A percentile compares a stretch with the other conserved stretches of the same genome.
Conservation (phyloP, 768 basidiomycete genomes). For the Trametes coccinea region DNA sequence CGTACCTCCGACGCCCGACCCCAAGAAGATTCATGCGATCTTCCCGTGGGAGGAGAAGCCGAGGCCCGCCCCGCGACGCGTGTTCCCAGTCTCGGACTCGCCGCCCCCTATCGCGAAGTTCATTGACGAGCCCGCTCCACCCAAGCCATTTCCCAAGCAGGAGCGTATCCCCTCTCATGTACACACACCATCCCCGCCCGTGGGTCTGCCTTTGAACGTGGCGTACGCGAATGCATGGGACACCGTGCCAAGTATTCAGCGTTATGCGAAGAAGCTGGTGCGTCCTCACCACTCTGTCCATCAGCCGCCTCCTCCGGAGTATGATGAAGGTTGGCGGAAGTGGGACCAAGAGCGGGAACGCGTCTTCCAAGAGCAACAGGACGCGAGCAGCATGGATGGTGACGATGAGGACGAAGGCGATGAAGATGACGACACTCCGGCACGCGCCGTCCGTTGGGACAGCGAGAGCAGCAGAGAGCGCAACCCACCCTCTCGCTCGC, state of each 20-base stretch:
- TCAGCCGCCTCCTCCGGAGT: constrained; percentile 51
- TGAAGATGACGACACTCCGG: constrained; percentile 40
- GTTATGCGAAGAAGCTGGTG: constrained; percentile 64
- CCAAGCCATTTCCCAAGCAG: constrained; percentile 28
- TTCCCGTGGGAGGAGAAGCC: constrained; percentile 96
- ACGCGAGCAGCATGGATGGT: constrained; percentile 77
- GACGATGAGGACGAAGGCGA: constrained; percentile 80
- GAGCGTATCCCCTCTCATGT: constrained; percentile 6
- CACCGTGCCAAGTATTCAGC: constrained; percentile 72
- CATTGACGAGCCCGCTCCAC: constrained; percentile 25
- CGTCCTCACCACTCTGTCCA: constrained; percentile 46
- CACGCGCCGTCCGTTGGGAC: constrained; percentile 8
- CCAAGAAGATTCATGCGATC: constrained; percentile 66
- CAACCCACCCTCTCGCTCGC: constrained; percentile 25
- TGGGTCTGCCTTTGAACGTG: constrained; percentile 57
- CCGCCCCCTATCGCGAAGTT: constrained; percentile 43
- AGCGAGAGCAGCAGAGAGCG: constrained; percentile 24
- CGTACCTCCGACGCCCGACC: constrained; percentile 61
- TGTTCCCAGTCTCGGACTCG: constrained; percentile 68
- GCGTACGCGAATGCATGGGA: constrained; percentile 87
- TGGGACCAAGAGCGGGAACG: constrained; percentile 37
- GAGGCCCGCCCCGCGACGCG: constrained; percentile 63
- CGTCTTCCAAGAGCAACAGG: constrained; percentile 56
- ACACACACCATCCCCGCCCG: constrained; percentile 31
- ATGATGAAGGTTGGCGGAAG: constrained; percentile 36